These are phyloP conservation scores for Pneumocystis oryctolagi DNA, from an alignment of 1,139 yeast genomes.

Conservation along the genomic window DNA sequence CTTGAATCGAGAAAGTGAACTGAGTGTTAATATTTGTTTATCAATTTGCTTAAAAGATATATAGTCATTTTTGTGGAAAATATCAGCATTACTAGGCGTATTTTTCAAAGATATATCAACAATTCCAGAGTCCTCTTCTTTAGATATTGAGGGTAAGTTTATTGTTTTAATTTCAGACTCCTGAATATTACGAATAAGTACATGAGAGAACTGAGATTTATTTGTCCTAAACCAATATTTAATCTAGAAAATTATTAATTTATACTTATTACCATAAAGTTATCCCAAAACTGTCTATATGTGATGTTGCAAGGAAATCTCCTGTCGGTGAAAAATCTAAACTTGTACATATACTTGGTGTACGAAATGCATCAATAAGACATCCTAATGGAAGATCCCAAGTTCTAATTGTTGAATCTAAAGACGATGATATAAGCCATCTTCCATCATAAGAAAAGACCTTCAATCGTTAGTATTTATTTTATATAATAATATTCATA, in stretches of 20 bases:
- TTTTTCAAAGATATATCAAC: conserved; percentile 58
- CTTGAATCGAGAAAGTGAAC: conserved; percentile 61
- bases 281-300: conserved; percentile 80
- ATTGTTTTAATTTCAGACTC: conserved; percentile 45
- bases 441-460: conserved; percentile 87
- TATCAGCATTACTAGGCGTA: conserved; percentile 19
- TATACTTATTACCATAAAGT: conserved; percentile 47
- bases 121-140: conserved; percentile 62
- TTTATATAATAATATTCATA: not conserved
- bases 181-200: conserved; percentile 49
- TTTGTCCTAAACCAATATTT: conserved; percentile 34
- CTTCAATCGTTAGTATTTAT: not conserved
- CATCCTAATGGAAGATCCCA: conserved; percentile 98
- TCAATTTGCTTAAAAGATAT: conserved; percentile 50
- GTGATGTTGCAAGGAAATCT: conserved; percentile 84
- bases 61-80: conserved; percentile 30
- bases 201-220: conserved; percentile 62
- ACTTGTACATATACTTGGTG: conserved; percentile 65
- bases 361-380: conserved; percentile 79
- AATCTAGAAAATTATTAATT: not conserved
- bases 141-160: conserved; percentile 61
- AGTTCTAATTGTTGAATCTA: conserved; percentile 80
- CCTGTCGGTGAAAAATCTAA: conserved; percentile 77
- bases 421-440: conserved; percentile 74
- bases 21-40: conserved; percentile 51